Evolutionary conservation across 345 rosid genomes (phyloP).

Genomic region (Noccaea bulbosa): DNA sequence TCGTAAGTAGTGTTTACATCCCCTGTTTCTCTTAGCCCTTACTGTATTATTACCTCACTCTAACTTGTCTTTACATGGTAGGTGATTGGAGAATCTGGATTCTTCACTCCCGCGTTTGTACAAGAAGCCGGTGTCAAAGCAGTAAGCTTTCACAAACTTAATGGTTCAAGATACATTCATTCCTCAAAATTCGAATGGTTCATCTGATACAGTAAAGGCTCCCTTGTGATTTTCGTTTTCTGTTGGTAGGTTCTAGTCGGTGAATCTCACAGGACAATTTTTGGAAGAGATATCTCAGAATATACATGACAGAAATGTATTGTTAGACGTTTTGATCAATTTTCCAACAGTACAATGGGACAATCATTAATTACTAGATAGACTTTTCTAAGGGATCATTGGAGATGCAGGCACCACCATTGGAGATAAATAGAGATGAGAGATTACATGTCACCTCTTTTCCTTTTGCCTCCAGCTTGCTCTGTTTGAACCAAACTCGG

Average conservation of each 20-base stretch:
- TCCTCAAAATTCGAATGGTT: conserved; percentile 3
- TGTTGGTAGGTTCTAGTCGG: conserved; percentile 81
- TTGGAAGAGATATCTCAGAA: conserved; percentile 72
- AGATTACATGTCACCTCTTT: neutral
- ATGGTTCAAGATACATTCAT: conserved; percentile 8
- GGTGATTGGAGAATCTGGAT: conserved; percentile 95
- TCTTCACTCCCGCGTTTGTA: conserved; percentile 76
- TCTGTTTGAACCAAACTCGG: conserved; percentile 2
- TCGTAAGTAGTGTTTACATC: conserved; percentile 55
- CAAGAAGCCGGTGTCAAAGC: conserved; percentile 97
- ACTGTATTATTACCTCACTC: neutral
- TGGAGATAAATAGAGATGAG: no score
- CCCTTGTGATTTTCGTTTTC: neutral
- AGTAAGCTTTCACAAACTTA: conserved; percentile 51
- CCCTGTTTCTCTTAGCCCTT: conserved; percentile 3
- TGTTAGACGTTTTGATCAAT: no score
- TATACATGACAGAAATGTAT: neutral
- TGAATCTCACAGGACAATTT: conserved; percentile 75
- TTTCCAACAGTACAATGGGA: no score
- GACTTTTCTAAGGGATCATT: no score
- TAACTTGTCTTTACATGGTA: conserved; percentile 40
- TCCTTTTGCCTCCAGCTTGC: neutral
- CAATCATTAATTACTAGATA: no score
- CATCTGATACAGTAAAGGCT: neutral
- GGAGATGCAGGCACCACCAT: no score